phyloP scores from a whole-genome alignment of 2,329 filamentous ascomycete species.

The Tolypocladium paradoxum region DNA sequence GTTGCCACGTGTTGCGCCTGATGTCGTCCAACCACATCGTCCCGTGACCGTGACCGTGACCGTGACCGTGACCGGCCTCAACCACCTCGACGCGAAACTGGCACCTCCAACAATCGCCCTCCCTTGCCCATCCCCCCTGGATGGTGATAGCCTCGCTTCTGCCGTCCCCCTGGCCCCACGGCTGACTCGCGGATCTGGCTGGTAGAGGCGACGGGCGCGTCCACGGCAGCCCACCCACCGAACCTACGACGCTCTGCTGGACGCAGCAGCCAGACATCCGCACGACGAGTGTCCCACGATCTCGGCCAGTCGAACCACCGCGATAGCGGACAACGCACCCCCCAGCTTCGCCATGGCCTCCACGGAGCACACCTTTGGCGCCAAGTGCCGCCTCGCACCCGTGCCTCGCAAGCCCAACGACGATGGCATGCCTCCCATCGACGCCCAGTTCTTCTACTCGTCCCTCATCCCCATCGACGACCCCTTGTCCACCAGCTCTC shows the following conservation, averaged over 20 bases:
- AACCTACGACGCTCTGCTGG: not conserved
- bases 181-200: conserved; percentile 1
- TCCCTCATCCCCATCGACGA: conserved; percentile 79
- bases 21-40: not conserved
- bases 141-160: not conserved
- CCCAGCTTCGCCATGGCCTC: conserved; percentile 1
- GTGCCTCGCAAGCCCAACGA: conserved; percentile 25
- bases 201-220: not conserved
- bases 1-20: not conserved
- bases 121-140: not conserved
- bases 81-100: not conserved
- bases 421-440: conserved; percentile 46
- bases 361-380: conserved; percentile 44
- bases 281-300: not conserved
- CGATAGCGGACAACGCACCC: not conserved
- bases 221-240: not conserved
- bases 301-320: not conserved
- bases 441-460: conserved; percentile 75
- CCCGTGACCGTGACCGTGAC: not conserved
- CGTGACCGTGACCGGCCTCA: not conserved
- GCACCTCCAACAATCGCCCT: not conserved
- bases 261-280: not conserved
- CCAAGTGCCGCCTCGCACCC: conserved; percentile 46
- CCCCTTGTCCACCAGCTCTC: conserved; percentile 57
- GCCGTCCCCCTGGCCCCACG: not conserved